Evolutionary conservation across 2,329 filamentous ascomycete species (phyloP).

Genomic region (Ophiosphaerella herpotricha): DNA sequence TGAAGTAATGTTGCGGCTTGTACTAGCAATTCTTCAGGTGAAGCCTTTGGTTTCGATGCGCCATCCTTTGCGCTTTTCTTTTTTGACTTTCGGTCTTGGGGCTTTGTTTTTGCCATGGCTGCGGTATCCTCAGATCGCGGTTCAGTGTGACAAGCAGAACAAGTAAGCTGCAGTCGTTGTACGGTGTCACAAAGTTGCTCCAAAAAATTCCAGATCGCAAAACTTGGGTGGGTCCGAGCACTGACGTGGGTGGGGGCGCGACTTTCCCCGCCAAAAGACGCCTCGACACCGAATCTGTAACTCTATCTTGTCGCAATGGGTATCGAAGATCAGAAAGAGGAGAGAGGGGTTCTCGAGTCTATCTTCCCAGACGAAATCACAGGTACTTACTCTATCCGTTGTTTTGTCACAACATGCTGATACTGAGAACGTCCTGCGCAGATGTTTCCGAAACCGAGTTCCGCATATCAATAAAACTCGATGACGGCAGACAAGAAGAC

Average conservation of each 20-base stretch:
- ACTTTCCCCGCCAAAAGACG: constrained; percentile 21
- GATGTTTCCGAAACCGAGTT: constrained; percentile 91
- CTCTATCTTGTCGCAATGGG: constrained; percentile 47
- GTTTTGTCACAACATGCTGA: background rate
- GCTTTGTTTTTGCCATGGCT: constrained; percentile 58
- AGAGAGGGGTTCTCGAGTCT: constrained; percentile 95
- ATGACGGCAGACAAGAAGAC: constrained; percentile 62
- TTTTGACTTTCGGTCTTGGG: constrained; percentile 49
- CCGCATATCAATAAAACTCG: constrained; percentile 82
- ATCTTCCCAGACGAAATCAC: constrained; percentile 98
- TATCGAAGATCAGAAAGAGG: constrained; percentile 86
- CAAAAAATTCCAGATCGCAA: constrained; percentile 28
- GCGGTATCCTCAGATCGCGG: no score
- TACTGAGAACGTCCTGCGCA: constrained; percentile 43
- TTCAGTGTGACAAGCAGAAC: background rate
- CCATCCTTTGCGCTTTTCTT: constrained; percentile 41
- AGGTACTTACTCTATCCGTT: constrained; percentile 57
- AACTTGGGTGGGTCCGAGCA: constrained; percentile 22
- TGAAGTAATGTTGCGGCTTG: constrained; percentile 62
- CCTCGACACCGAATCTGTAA: constrained; percentile 13
- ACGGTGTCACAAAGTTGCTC: constrained; percentile 3
- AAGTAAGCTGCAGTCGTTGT: background rate
- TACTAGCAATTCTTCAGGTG: constrained; percentile 60
- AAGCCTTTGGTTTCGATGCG: constrained; percentile 53
- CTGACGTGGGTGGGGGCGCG: constrained; percentile 27